These are phyloP conservation scores for Saraca asoca DNA, from an alignment of 331 rosid species.

Conservation along the genomic window DNA sequence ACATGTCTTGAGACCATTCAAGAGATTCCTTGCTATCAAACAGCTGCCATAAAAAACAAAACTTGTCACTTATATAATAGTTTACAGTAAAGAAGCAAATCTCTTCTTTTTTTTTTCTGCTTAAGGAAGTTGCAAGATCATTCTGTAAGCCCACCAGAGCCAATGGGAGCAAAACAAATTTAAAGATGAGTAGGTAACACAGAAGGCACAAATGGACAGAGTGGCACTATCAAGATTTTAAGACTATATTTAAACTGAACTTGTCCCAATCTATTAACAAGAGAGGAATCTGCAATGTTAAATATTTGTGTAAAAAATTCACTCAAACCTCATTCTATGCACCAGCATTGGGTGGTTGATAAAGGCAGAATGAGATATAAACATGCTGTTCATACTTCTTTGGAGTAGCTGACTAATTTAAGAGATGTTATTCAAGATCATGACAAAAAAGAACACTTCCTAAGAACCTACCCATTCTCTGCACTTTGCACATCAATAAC, in stretches of 20 bases:
- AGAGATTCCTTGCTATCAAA: constrained; percentile 86
- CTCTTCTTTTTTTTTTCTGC: background rate
- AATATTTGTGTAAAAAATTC: background rate
- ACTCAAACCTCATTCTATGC: background rate
- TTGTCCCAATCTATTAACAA: constrained; percentile 2
- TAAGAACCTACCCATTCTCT: constrained; percentile 5
- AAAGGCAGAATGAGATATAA: background rate
- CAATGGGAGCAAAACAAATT: background rate
- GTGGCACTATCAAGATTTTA: constrained; percentile 6
- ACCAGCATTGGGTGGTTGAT: background rate
- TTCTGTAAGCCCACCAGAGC: constrained; percentile 11
- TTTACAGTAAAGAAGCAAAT: constrained; percentile 25
- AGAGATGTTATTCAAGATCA: constrained; percentile 1
- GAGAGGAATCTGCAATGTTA: background rate
- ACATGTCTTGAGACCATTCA: constrained; percentile 87
- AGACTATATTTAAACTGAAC: constrained; percentile 16
- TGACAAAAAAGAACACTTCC: background rate
- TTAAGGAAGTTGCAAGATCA: constrained; percentile 15
- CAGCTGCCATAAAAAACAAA: constrained; percentile 62
- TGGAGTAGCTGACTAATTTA: constrained; percentile 17
- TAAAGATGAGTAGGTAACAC: constrained; percentile 18
- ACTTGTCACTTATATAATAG: constrained; percentile 10
- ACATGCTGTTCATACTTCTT: background rate
- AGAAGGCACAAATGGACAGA: constrained; percentile 14
- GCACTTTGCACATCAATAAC: constrained; percentile 28